Conservation (phyloP, 352 stramenopile genomes). For the Stephanocyclus meneghinianus region DNA sequence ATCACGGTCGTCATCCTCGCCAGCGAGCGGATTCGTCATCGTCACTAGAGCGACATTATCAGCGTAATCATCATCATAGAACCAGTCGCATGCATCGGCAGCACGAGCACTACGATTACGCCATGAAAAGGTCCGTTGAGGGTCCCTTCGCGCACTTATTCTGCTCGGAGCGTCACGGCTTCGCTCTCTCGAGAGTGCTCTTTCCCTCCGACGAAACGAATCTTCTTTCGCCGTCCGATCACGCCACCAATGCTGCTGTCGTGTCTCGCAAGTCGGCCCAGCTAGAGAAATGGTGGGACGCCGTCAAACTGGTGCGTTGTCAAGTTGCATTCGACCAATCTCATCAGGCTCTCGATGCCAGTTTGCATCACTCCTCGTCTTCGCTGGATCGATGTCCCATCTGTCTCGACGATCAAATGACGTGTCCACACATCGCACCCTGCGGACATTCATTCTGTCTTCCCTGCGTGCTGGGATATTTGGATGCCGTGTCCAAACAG, state of each 20-base stretch:
- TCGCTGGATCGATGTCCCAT: conserved; percentile 50
- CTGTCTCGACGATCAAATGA: conserved; percentile 52
- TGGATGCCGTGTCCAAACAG: conserved; percentile 39
- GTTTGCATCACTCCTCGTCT: conserved; percentile 7
- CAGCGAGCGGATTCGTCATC: conserved; percentile 8
- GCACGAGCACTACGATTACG: conserved; percentile 1
- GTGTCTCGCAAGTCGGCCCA: conserved; percentile 13
- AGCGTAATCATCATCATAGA: conserved; percentile 7
- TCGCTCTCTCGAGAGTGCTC: conserved; percentile 39
- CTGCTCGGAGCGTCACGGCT: conserved; percentile 42
- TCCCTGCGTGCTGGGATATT: conserved; percentile 39
- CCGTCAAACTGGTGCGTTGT: conserved; percentile 45
- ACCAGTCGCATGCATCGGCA: not conserved
- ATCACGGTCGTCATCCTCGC: conserved; percentile 19
- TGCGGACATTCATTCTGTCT: conserved; percentile 53
- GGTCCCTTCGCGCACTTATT: conserved; percentile 44
- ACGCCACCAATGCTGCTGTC: not conserved
- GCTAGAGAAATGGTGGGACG: conserved; percentile 50
- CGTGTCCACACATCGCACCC: conserved; percentile 37
- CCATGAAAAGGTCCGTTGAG: conserved; percentile 16
- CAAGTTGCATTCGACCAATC: conserved; percentile 30
- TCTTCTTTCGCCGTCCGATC: conserved; percentile 7
- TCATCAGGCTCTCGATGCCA: not conserved
- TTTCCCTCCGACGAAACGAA: conserved; percentile 20
- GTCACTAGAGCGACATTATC: conserved; percentile 8